Conservation (phyloP, 2,329 filamentous ascomycete genomes). For the Chaetomiaceae sp. region DNA sequence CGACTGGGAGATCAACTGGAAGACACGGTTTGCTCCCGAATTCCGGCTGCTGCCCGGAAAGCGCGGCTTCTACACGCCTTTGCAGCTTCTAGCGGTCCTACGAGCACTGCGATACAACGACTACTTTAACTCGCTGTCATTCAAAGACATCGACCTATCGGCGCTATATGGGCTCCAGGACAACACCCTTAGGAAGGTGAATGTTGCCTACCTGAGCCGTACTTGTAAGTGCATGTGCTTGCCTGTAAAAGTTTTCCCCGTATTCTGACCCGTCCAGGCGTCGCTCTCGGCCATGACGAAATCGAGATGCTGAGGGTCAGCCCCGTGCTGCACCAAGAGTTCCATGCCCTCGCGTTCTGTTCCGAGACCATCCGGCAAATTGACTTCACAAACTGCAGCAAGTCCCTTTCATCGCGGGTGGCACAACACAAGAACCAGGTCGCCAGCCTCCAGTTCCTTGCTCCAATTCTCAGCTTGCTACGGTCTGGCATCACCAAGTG, state of each 20-base stretch:
- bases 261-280: slow-evolving; percentile 33
- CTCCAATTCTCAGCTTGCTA: slow-evolving; percentile 45
- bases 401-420: slow-evolving; percentile 22
- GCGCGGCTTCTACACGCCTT: slow-evolving; percentile 41
- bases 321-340: slow-evolving; percentile 51
- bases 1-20: slow-evolving; percentile 50
- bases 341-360: slow-evolving; percentile 52
- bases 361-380: slow-evolving; percentile 53
- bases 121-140: slow-evolving; percentile 56
- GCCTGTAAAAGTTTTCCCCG: not conserved
- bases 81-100: slow-evolving; percentile 54
- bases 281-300: slow-evolving; percentile 47
- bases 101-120: slow-evolving; percentile 55
- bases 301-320: slow-evolving; percentile 46
- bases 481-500: slow-evolving; percentile 43
- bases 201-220: slow-evolving; percentile 49
- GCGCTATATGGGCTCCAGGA: slow-evolving; percentile 40
- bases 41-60: slow-evolving; percentile 48
- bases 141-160: slow-evolving; percentile 48
- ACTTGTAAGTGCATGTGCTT: slow-evolving; percentile 39
- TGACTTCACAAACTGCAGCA: slow-evolving; percentile 45
- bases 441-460: slow-evolving; percentile 30
- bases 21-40: slow-evolving; percentile 45
- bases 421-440: not conserved
- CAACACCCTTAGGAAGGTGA: slow-evolving; percentile 39